Base-by-base conservation (phyloP, 1,139 yeast genomes). In the Protomyces macrosporus region DNA sequence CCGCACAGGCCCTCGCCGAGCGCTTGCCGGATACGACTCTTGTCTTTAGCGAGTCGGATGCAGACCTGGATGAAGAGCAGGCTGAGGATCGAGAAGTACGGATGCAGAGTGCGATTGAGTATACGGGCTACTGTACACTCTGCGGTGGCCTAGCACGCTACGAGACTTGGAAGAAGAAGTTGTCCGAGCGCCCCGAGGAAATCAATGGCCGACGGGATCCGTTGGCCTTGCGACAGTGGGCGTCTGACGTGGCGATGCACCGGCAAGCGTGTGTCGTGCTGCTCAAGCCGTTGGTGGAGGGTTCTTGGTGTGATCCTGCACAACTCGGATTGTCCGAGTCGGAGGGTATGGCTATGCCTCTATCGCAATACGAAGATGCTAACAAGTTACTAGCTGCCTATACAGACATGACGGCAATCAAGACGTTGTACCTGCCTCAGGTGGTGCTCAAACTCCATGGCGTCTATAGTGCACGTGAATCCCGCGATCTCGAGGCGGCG, bases 371-470 rank as follows among this genome's bases (percentile, higher is more conserved):
- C 14, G 42, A 30, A 14, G 16, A 12, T 5, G n/a, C 34, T 33
- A 12, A n/a, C 6, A 30, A 12, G n/a, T 10, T 3, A 3, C 37
- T 34, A 36, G 36, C 14, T 14, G 6, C 33, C n/a, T 35, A 9
- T 32, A 45, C 40, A 4, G 66, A 64, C 50, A 45, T 64, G 55
- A 23, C 30, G 39, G 45, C 40, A 16, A 54, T 64, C n/a, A 45
- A 66, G 32, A 55, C 65, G 30, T 32, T 62, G 23, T 64, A 64
- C 35, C 36, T 64, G 12, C 66, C 66, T 3, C 60, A 61, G 10
- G 57, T 62, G 10, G 55, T 64, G 34, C 50, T 61, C 50, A 55
- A 45, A 30, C 50, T 64, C 32, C 66, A 64, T 35, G 65, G 61
- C 32, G 65, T 64, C n/a, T 64, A 62, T 42, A 9, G 55, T n/a